Conservation (phyloP, 2,329 filamentous ascomycete species). For the Monilinia aucupariae region DNA sequence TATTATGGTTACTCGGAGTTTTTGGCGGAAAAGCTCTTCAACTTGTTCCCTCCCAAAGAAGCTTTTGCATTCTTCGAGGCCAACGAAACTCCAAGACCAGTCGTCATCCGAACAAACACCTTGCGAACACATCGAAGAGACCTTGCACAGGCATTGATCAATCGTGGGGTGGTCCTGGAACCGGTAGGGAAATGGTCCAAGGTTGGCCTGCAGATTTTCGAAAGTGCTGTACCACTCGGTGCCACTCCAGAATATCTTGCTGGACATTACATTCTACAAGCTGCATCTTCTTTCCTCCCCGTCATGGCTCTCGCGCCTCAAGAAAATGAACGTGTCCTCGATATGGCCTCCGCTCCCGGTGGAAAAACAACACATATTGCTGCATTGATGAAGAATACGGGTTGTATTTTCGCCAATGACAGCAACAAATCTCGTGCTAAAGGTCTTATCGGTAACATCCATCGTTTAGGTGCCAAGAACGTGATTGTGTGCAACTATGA, state of each 20-base stretch:
- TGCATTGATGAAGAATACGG: slow-evolving; percentile 97
- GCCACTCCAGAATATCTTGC: slow-evolving; percentile 96
- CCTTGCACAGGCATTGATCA: slow-evolving; percentile 88
- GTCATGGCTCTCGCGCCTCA: slow-evolving; percentile 97
- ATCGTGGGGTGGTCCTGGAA: slow-evolving; percentile 91
- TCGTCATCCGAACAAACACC: slow-evolving; percentile 96
- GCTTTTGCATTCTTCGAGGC: slow-evolving; percentile 98
- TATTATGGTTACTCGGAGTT: slow-evolving; percentile 97
- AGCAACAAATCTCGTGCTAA: slow-evolving; percentile 88
- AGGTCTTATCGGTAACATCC: slow-evolving; percentile 96
- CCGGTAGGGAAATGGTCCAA: slow-evolving; percentile 99
- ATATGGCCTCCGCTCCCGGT: slow-evolving; percentile 90
- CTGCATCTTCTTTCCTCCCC: slow-evolving; percentile 91
- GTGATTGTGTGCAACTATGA: slow-evolving; percentile 94
- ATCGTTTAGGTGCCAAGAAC: slow-evolving; percentile 89
- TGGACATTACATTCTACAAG: slow-evolving; percentile 96
- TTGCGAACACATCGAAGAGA: slow-evolving; percentile 71
- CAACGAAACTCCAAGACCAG: slow-evolving; percentile 88
- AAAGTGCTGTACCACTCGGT: slow-evolving; percentile 72
- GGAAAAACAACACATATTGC: slow-evolving; percentile 95
- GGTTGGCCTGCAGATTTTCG: slow-evolving; percentile 93
- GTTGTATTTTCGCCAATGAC: slow-evolving; percentile 94
- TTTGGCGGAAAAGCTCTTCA: slow-evolving; percentile 92
- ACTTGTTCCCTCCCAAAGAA: slow-evolving; percentile 85
- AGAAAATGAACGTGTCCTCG: slow-evolving; percentile 83